Conservation (phyloP, 179 eudicot genomes). For the Pouteria campechiana region DNA sequence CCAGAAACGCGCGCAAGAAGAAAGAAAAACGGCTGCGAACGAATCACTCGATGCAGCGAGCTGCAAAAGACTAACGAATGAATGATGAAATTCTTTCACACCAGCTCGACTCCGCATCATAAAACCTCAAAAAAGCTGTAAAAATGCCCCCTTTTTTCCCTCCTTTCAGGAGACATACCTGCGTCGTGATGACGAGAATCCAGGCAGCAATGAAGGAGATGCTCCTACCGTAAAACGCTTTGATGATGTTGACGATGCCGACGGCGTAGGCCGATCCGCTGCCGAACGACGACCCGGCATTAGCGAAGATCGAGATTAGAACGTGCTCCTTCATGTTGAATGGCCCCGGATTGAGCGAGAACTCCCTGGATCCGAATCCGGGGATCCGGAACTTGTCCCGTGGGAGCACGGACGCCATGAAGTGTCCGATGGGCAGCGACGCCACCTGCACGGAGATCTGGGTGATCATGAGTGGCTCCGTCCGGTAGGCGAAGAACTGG, state of each 20-base stretch:
- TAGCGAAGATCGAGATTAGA: conserved; percentile 57
- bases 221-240: conserved; percentile 40
- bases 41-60: too few relatives aligned
- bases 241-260: conserved; percentile 47
- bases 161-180: conserved; percentile 16
- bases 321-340: conserved; percentile 68
- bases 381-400: conserved; percentile 16
- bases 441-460: conserved; percentile 57
- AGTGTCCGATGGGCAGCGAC: conserved; percentile 50
- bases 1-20: background rate
- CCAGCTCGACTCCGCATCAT: background rate
- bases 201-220: conserved; percentile 48
- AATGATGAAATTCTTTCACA: too few relatives aligned
- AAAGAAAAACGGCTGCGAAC: background rate
- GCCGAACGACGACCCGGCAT: conserved; percentile 59
- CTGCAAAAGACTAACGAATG: too few relatives aligned
- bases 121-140: too few relatives aligned
- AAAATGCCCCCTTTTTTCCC: too few relatives aligned
- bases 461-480: conserved; percentile 40
- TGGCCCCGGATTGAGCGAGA: conserved; percentile 58
- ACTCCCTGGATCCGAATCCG: conserved; percentile 27
- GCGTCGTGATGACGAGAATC: conserved; percentile 61
- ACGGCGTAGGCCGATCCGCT: conserved; percentile 64
- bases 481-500: conserved; percentile 51
- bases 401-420: conserved; percentile 49